Evolutionary conservation across 352 stramenopile genomes (phyloP).

Genomic region (Globisporangium nodosum): DNA sequence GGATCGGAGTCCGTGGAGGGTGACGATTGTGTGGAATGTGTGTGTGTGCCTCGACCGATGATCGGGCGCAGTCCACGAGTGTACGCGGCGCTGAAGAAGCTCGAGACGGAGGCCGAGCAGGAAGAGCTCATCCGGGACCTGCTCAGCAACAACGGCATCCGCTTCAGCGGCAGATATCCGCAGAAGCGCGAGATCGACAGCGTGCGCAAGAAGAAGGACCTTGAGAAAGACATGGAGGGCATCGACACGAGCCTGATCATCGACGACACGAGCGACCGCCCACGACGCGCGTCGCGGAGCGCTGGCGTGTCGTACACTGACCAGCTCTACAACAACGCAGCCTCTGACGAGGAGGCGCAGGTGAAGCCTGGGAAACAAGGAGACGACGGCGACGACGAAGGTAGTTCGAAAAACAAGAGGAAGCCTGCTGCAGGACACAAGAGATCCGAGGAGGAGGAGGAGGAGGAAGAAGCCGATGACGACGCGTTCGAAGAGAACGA

Average conservation of each 20-base stretch:
- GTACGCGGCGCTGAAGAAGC: constrained; percentile 53
- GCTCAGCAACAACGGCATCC: constrained; percentile 34
- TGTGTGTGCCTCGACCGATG: background rate
- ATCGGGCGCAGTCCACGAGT: constrained; percentile 37
- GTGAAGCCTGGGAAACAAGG: constrained; percentile 4
- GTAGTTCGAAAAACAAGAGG: constrained; percentile 11
- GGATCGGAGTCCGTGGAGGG: background rate
- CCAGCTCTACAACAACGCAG: constrained; percentile 1
- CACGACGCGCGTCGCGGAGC: constrained; percentile 3
- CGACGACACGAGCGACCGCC: constrained; percentile 12
- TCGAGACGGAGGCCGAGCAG: constrained; percentile 29
- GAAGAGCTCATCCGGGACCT: constrained; percentile 58
- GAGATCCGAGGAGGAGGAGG: constrained; percentile 9
- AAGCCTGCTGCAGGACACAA: background rate
- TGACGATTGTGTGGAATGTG: constrained; percentile 1
- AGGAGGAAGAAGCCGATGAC: constrained; percentile 5
- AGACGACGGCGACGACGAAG: constrained; percentile 18
- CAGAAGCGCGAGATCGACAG: constrained; percentile 54
- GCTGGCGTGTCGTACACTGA: constrained; percentile 6
- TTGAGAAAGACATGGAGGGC: constrained; percentile 72
- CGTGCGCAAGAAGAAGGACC: constrained; percentile 62
- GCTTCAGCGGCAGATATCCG: constrained; percentile 58
- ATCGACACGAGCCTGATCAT: constrained; percentile 84
- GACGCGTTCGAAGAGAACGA: constrained; percentile 14
- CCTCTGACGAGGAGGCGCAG: constrained; percentile 8